These are phyloP conservation scores for Chaetomium tenue DNA, from an alignment of 495 filamentous ascomycete species.

Conservation along the genomic window DNA sequence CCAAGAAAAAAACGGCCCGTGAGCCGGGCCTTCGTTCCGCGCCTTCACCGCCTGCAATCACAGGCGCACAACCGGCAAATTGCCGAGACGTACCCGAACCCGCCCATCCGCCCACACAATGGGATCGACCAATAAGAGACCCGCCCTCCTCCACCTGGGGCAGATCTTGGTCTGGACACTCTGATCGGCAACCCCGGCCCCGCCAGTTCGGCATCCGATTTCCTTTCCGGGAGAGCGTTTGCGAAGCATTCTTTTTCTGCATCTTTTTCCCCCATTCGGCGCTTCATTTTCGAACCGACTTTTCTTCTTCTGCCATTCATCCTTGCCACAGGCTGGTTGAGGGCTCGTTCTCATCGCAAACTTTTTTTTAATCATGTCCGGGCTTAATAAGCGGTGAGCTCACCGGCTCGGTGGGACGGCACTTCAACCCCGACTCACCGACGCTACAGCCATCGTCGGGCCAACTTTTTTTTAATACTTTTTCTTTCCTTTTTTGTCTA, in stretches of 20 bases:
- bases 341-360: not conserved
- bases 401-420: no score
- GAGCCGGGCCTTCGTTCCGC: not conserved
- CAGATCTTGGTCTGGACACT: not conserved
- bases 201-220: not conserved
- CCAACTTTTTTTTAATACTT: not conserved
- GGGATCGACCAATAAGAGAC: not conserved
- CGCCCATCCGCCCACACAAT: not conserved
- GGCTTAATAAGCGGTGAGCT: not conserved
- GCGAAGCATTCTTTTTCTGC: not conserved
- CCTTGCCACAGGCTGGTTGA: not conserved
- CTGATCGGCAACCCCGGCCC: not conserved
- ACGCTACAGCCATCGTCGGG: not conserved
- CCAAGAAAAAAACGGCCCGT: constrained; percentile 2
- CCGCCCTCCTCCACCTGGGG: not conserved
- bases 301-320: not conserved
- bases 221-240: not conserved
- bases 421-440: no score
- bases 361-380: no score
- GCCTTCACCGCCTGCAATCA: constrained; percentile 7
- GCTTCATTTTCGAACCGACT: not conserved
- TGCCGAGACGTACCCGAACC: not conserved
- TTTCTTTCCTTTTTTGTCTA: not conserved
- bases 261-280: not conserved
- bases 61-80: not conserved